Conservation (phyloP, 768 basidiomycete species). For the Rhodotorula sphaerocarpa region DNA sequence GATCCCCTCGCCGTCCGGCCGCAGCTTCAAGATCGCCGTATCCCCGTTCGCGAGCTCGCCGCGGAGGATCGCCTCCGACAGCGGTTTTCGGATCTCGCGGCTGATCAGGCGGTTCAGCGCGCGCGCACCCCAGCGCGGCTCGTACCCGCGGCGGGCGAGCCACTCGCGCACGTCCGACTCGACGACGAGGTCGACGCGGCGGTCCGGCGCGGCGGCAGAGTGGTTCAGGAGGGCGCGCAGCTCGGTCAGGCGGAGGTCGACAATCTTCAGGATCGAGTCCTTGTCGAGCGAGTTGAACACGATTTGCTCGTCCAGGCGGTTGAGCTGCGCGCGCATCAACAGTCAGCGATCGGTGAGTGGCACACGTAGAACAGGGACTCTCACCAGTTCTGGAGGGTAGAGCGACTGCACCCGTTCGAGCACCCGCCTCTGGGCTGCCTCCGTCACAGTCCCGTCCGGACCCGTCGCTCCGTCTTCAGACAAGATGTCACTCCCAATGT, state of each 20-base stretch:
- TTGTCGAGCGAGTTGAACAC: conserved; percentile 67
- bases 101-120: conserved; percentile 84
- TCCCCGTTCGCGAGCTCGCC: conserved; percentile 27
- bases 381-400: conserved; percentile 29
- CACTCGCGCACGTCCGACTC: conserved; percentile 63
- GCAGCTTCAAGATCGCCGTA: conserved; percentile 21
- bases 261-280: conserved; percentile 66
- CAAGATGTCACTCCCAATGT: conserved; percentile 42
- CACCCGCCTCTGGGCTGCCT: conserved; percentile 5
- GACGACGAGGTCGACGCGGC: conserved; percentile 68
- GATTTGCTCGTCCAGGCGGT: conserved; percentile 45
- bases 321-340: conserved; percentile 26
- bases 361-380: background rate
- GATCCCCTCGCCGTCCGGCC: conserved; percentile 5
- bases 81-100: conserved; percentile 16
- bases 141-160: conserved; percentile 67
- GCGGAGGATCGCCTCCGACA: conserved; percentile 11
- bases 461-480: background rate
- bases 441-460: conserved; percentile 25
- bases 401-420: conserved; percentile 9
- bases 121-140: conserved; percentile 75
- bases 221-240: conserved; percentile 68
- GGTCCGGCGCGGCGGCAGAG: conserved; percentile 56
- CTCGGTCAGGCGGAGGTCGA: conserved; percentile 69
- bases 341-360: too few relatives aligned